Evolutionary conservation across 2,329 filamentous ascomycete genomes (phyloP), one percentile per base, ranked within the genome.

Genomic region (Aureobasidium melanogenum): DNA sequence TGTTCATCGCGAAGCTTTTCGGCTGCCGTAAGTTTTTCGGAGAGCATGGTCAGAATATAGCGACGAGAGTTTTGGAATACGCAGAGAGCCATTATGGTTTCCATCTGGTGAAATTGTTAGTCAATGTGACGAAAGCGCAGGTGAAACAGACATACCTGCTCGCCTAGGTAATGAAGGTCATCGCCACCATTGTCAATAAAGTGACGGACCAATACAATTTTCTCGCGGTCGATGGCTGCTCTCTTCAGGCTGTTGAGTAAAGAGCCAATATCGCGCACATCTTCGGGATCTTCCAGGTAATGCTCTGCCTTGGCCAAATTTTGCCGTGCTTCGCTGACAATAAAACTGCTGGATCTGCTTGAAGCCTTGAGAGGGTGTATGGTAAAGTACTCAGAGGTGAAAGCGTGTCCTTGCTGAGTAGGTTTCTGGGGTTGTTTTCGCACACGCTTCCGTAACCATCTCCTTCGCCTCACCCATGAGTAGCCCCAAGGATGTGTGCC

Each of bases 401-500:
- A 78, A 76, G 86, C 82, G 67, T 91, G 85, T 0, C 83, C 82
- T 65, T 86, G 81, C 54, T 75, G 73, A 43, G 72, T 56, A 68
- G 68, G 60, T 69, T 66, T 15, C 66, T 69, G 54, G 69, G 48
- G 14, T 68, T 78, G 63, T 70, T 84, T 83, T 74, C 88, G 89
- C 57, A 88, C 81, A 36, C 94, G 82, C 72, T 89, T 88, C 46
- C 94, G 82, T 60, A 93, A 84, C 94, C 94, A 99, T 24, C 90
- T 85, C 64, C 94, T 83, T 66, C 94, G 81, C 38, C 94, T 82
- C n/a, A 97, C 94, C 70, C 93, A 99, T 1, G 91, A 96, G 72
- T 92, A 93, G 74, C 91, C 96, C 92, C 93, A 97, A 28, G 85
- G 88, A 71, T 88, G 85, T 19, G 89, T 88, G 3, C 87, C 87